phyloP scores from a whole-genome alignment of 2,329 filamentous ascomycete genomes.

The Elsinoe necatrix region DNA sequence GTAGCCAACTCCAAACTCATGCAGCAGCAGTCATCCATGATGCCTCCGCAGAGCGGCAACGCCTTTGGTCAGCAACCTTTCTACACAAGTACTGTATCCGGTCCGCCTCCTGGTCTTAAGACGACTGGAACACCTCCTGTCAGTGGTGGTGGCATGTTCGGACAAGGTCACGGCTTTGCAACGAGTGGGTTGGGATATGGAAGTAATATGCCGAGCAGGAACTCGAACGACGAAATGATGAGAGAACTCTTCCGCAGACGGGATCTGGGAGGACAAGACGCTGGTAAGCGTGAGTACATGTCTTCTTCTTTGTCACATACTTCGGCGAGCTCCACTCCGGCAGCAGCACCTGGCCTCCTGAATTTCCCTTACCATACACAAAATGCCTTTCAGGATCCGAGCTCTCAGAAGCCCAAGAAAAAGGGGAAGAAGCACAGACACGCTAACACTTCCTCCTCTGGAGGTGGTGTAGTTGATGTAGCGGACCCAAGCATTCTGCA shows the following conservation, averaged over 20 bases:
- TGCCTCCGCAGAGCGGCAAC: slow-evolving; percentile 45
- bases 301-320: slow-evolving; percentile 88
- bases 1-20: slow-evolving; percentile 71
- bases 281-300: slow-evolving; percentile 97
- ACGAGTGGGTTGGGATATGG: slow-evolving; percentile 57
- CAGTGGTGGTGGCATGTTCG: slow-evolving; percentile 72
- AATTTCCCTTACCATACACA: slow-evolving; percentile 84
- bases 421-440: slow-evolving; percentile 99
- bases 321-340: slow-evolving; percentile 72
- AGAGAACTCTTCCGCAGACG: slow-evolving; percentile 65
- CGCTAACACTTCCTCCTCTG: slow-evolving; percentile 99
- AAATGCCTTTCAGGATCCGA: slow-evolving; percentile 82
- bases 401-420: slow-evolving; percentile 77
- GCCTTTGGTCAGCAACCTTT: slow-evolving; percentile 52
- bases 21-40: slow-evolving; percentile 81
- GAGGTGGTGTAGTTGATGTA: slow-evolving; percentile 99
- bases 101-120: slow-evolving; percentile 89
- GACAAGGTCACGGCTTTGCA: slow-evolving; percentile 77
- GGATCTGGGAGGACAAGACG: slow-evolving; percentile 57
- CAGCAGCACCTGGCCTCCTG: slow-evolving; percentile 84
- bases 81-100: slow-evolving; percentile 78
- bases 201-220: slow-evolving; percentile 51
- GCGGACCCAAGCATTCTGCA: slow-evolving; percentile 99
- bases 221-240: slow-evolving; percentile 64
- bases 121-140: slow-evolving; percentile 89